Evolutionary conservation across 495 filamentous ascomycete species (phyloP).

Genomic region (Monascus purpureus): DNA sequence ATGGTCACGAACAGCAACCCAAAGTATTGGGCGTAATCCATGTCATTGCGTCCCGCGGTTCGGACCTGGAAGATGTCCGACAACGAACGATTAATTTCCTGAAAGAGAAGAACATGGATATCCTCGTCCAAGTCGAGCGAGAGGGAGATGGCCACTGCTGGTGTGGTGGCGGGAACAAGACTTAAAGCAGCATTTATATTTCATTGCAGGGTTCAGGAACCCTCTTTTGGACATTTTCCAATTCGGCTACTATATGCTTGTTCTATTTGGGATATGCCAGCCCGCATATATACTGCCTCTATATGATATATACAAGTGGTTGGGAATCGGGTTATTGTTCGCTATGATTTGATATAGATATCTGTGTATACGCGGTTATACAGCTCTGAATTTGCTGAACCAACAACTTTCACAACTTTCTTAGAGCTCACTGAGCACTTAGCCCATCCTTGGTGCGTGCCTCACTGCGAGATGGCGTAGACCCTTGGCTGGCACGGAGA

Average conservation of each 20-base stretch:
- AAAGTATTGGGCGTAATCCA: slow-evolving; percentile 67
- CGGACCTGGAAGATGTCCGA: slow-evolving; percentile 65
- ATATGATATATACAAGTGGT: too few species aligned
- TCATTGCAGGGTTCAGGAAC: not conserved
- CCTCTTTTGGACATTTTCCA: not conserved
- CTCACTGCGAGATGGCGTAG: too few species aligned
- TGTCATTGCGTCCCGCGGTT: slow-evolving; percentile 53
- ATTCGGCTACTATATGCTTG: not conserved
- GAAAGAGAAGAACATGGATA: slow-evolving; percentile 48
- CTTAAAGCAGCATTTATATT: too few species aligned
- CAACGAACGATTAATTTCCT: slow-evolving; percentile 47
- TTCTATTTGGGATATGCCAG: not conserved
- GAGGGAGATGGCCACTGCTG: slow-evolving; percentile 68
- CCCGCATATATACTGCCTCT: not conserved
- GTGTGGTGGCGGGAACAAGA: slow-evolving; percentile 44
- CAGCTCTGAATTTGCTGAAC: too few species aligned
- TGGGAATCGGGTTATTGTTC: too few species aligned
- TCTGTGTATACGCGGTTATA: too few species aligned
- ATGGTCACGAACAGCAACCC: slow-evolving; percentile 17
- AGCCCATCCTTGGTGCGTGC: too few species aligned
- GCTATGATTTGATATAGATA: too few species aligned
- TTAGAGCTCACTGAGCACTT: too few species aligned
- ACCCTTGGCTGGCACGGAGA: too few species aligned
- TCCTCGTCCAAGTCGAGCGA: slow-evolving; percentile 62
- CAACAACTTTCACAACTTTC: too few species aligned